Conservation (phyloP, 208 protist genomes). For the Wallacemonas collosoma region DNA sequence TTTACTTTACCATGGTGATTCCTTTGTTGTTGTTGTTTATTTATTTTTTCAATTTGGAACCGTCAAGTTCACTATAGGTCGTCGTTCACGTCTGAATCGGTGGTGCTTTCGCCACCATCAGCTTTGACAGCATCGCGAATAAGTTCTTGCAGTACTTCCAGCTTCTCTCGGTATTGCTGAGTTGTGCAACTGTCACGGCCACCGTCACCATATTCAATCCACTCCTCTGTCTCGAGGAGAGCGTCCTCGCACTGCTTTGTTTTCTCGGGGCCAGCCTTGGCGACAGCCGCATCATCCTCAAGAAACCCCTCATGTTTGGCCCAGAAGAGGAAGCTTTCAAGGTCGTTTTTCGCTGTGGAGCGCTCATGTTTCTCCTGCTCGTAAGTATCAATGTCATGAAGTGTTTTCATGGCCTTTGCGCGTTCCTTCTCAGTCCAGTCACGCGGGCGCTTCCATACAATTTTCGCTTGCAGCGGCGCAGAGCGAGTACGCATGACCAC, state of each 20-base stretch:
- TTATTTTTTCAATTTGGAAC: background rate
- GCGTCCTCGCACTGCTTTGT: constrained; percentile 33
- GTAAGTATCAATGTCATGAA: constrained; percentile 47
- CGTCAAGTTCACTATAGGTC: constrained; percentile 1
- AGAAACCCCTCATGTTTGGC: constrained; percentile 64
- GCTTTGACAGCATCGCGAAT: constrained; percentile 20
- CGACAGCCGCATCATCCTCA: constrained; percentile 40
- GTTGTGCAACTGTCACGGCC: constrained; percentile 53
- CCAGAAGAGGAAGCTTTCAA: constrained; percentile 86
- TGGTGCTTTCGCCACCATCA: background rate
- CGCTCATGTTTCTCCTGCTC: constrained; percentile 64
- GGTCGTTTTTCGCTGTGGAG: constrained; percentile 74
- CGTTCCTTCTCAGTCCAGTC: constrained; percentile 36
- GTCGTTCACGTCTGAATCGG: background rate
- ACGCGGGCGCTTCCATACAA: constrained; percentile 45
- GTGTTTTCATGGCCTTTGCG: constrained; percentile 33
- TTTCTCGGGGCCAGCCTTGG: constrained; percentile 21
- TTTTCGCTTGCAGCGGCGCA: constrained; percentile 20
- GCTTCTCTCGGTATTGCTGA: constrained; percentile 53
- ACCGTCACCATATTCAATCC: constrained; percentile 81
- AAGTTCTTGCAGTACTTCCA: constrained; percentile 46
- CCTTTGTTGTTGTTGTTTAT: background rate
- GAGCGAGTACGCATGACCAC: constrained; percentile 45
- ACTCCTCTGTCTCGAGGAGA: constrained; percentile 45
- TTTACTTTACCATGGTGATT: too few relatives aligned